Conservation (phyloP, 2,329 filamentous ascomycete genomes). For the Graphilbum sp. region DNA sequence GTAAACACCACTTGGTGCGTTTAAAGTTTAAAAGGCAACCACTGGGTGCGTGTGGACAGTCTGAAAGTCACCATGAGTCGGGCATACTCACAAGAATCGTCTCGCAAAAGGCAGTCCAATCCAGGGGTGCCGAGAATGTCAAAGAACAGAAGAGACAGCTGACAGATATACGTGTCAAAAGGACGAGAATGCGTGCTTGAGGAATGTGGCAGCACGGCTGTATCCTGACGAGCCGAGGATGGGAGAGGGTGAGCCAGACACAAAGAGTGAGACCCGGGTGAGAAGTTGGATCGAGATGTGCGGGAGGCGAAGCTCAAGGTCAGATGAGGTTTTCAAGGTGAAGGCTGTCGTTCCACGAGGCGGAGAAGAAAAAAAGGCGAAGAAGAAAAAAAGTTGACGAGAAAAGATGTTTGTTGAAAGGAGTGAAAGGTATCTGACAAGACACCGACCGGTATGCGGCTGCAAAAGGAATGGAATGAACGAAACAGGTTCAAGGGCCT, state of each 20-base stretch:
- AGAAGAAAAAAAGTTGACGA: neutral
- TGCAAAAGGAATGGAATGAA: conserved; percentile 5
- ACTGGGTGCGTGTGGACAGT: too few species aligned
- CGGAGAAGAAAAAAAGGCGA: conserved; percentile 1
- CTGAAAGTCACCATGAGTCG: neutral
- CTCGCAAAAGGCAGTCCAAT: conserved; percentile 3
- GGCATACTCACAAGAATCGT: neutral
- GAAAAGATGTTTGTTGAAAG: neutral
- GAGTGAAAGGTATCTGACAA: conserved; percentile 7
- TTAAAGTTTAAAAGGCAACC: too few species aligned
- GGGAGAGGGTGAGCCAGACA: neutral
- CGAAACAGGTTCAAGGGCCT: neutral
- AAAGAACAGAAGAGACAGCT: neutral
- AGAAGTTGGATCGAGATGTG: neutral
- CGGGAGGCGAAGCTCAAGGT: conserved; percentile 1
- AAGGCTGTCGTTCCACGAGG: too few species aligned
- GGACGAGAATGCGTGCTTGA: conserved; percentile 5
- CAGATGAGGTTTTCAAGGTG: too few species aligned
- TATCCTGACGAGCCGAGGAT: conserved; percentile 12
- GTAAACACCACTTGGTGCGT: too few species aligned
- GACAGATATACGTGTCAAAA: neutral
- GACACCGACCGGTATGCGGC: conserved; percentile 6
- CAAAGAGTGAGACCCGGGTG: conserved; percentile 1
- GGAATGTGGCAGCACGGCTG: conserved; percentile 12
- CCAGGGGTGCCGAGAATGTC: conserved; percentile 4